Evolutionary conservation across 2,329 filamentous ascomycete genomes (phyloP).

Genomic region (Monilinia laxa): DNA sequence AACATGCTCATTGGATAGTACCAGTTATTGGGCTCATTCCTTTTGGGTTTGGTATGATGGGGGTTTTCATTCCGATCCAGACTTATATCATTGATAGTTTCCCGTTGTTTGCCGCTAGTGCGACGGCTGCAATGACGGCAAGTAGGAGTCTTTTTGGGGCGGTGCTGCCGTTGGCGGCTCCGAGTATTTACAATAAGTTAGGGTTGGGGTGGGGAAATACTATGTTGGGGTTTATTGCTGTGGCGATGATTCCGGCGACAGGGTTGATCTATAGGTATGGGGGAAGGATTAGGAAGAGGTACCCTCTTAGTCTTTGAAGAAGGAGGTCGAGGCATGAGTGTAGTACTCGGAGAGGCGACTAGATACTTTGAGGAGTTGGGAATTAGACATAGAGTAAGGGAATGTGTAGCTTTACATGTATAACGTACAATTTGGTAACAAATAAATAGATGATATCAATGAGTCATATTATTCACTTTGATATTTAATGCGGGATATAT

Average conservation of each 20-base stretch:
- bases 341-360: too few relatives aligned
- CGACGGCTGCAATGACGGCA: conserved; percentile 43
- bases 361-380: not conserved
- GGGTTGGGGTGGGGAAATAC: conserved; percentile 50
- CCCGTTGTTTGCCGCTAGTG: conserved; percentile 43
- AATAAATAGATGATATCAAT: conserved; percentile 12
- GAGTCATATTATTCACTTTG: not conserved
- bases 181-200: conserved; percentile 45
- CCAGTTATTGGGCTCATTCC: conserved; percentile 44
- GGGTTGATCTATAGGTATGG: conserved; percentile 23
- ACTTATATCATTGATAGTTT: conserved; percentile 50
- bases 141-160: conserved; percentile 49
- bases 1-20: conserved; percentile 46
- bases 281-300: conserved; percentile 21
- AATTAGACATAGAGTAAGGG: not conserved
- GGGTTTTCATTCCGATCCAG: conserved; percentile 45
- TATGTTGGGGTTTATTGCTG: conserved; percentile 49
- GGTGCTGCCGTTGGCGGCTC: conserved; percentile 51
- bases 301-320: conserved; percentile 16
- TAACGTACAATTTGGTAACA: not conserved
- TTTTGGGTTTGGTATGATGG: conserved; percentile 48
- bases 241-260: conserved; percentile 50
- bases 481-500: not conserved
- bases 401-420: not conserved
- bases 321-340: not conserved